These are phyloP conservation scores for Aegilops longissima DNA, from an alignment of 176 grass and related monocot species.

Conservation along the genomic window DNA sequence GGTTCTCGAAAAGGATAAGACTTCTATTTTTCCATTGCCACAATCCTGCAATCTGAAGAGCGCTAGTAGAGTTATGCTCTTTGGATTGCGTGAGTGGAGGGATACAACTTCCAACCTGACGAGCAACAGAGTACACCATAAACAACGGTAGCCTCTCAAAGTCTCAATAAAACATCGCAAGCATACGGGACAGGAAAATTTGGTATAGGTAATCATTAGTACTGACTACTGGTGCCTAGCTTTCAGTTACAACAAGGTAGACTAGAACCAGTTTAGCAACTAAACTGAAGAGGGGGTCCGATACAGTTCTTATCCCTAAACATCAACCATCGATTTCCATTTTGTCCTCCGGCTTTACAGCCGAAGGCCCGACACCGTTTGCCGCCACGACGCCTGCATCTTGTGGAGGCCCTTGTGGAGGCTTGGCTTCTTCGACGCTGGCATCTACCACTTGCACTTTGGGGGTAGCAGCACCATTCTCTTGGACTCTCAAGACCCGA, in stretches of 20 bases:
- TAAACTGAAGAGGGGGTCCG: too few relatives aligned
- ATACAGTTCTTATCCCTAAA: too few relatives aligned
- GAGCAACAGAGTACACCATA: not conserved
- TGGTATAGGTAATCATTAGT: not conserved
- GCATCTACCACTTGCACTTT: slow-evolving; percentile 30
- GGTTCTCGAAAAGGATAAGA: too few relatives aligned
- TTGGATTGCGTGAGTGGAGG: not conserved
- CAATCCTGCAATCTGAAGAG: not conserved
- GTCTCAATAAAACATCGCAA: not conserved
- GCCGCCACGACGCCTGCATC: not conserved
- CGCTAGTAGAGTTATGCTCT: not conserved
- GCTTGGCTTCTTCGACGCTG: not conserved
- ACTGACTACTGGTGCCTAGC: not conserved
- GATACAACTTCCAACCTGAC: not conserved
- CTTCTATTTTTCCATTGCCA: too few relatives aligned
- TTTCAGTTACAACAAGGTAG: not conserved
- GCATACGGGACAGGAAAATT: not conserved
- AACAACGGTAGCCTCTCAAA: not conserved
- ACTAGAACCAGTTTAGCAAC: too few relatives aligned
- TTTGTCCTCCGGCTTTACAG: not conserved
- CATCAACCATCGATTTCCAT: too few relatives aligned
- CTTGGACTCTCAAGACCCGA: slow-evolving; percentile 40
- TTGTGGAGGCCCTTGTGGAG: not conserved
- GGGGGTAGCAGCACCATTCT: slow-evolving; percentile 5
- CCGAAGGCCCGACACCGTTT: not conserved